Evolutionary conservation across 306 rosid species (phyloP).

Genomic region (Casuarina cunninghamiana): DNA sequence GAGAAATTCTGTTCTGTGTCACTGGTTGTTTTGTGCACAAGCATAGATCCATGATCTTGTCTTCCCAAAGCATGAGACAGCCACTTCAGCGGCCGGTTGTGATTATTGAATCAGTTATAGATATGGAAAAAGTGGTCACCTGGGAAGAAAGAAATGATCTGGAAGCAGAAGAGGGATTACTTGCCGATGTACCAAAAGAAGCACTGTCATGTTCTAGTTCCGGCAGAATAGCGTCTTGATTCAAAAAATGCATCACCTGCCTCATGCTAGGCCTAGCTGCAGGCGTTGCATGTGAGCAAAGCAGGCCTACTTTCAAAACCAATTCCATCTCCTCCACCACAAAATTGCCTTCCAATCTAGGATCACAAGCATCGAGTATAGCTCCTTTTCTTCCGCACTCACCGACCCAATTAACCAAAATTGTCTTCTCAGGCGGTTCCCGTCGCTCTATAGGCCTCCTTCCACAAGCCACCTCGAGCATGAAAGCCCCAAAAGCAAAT

Average conservation of each 20-base stretch:
- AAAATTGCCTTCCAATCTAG: not conserved
- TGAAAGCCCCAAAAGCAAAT: slow-evolving; percentile 3
- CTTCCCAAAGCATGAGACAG: too few species aligned
- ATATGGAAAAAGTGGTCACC: not conserved
- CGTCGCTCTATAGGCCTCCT: not conserved
- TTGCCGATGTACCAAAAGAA: not conserved
- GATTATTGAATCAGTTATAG: not conserved
- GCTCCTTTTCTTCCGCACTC: not conserved
- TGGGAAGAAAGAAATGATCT: not conserved
- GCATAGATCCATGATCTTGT: too few species aligned
- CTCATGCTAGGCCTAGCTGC: not conserved
- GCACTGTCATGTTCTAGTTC: not conserved
- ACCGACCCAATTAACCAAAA: not conserved
- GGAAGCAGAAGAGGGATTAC: not conserved
- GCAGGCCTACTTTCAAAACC: not conserved
- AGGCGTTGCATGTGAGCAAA: not conserved
- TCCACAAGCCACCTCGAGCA: slow-evolving; percentile 9
- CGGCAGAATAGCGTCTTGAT: not conserved
- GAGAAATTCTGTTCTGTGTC: too few species aligned
- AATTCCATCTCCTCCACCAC: not conserved
- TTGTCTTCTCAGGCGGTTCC: not conserved
- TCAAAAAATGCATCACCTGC: not conserved
- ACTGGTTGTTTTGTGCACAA: too few species aligned
- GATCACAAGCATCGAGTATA: not conserved
- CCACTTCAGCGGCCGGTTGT: not conserved